Conservation (phyloP, 345 rosid genomes). For the Citrus reticulata region DNA sequence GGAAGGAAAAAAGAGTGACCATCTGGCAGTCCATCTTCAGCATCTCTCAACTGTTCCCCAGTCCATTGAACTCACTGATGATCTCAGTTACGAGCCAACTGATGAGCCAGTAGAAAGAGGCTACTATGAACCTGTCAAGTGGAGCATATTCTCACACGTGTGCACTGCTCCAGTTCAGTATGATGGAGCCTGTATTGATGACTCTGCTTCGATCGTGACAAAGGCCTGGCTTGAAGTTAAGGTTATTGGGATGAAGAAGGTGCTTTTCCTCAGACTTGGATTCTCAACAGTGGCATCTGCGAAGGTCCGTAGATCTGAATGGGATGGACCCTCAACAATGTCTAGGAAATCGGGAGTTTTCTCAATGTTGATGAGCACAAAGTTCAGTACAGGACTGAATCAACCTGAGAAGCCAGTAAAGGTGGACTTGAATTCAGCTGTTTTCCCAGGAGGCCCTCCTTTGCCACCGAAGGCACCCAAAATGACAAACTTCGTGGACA, state of each 20-base stretch:
- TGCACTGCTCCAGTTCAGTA: constrained; percentile 84
- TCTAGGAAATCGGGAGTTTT: constrained; percentile 81
- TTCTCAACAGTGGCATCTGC: constrained; percentile 73
- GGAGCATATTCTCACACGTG: constrained; percentile 91
- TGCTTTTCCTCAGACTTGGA: constrained; percentile 83
- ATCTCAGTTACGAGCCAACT: constrained; percentile 44
- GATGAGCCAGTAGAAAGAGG: constrained; percentile 51
- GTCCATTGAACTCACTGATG: constrained; percentile 56
- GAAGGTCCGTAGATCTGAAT: constrained; percentile 63
- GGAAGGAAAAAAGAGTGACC: constrained; percentile 88
- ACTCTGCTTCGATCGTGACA: constrained; percentile 72
- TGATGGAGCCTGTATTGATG: constrained; percentile 56
- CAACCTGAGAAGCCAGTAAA: constrained; percentile 45
- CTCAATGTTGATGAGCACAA: constrained; percentile 64
- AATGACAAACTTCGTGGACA: constrained; percentile 76
- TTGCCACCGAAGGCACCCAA: constrained; percentile 48
- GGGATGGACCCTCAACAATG: constrained; percentile 66
- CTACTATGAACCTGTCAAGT: constrained; percentile 80
- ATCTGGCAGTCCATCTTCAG: constrained; percentile 86
- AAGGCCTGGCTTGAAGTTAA: constrained; percentile 93
- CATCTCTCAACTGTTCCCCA: constrained; percentile 72
- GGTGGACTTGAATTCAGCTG: constrained; percentile 81
- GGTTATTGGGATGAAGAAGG: constrained; percentile 77
- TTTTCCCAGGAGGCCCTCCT: constrained; percentile 82
- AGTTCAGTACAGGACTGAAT: constrained; percentile 50